Percentiles rank a stretch among this genome's conserved stretches.
Evolutionary conservation across 2,329 filamentous ascomycete genomes (phyloP).

Genomic region (Emericellopsis atlantica): DNA sequence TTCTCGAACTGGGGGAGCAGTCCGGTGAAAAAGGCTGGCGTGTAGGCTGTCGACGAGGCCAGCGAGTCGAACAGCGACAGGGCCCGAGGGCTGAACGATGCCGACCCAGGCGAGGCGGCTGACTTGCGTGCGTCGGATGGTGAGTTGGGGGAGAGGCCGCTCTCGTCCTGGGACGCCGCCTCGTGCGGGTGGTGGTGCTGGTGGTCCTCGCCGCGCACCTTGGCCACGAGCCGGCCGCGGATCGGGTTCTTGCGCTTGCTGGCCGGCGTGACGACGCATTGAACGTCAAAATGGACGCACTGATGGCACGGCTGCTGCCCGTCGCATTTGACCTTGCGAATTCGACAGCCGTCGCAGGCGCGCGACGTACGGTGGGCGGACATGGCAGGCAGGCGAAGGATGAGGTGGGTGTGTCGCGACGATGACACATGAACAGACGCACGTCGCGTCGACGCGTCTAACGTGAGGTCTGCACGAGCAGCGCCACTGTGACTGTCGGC

Average conservation of each 20-base stretch:
- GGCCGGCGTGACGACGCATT: constrained; percentile 17
- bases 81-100: not conserved
- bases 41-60: constrained; percentile 7
- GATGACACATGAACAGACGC: no score
- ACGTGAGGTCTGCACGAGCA: no score
- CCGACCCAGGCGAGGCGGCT: not conserved
- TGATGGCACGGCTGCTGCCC: constrained; percentile 9
- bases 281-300: constrained; percentile 19
- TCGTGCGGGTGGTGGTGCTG: not conserved
- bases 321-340: constrained; percentile 5
- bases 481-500: no score
- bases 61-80: constrained; percentile 1
- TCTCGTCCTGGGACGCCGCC: not conserved
- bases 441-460: no score
- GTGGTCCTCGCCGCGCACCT: constrained; percentile 14
- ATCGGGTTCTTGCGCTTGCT: constrained; percentile 15
- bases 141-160: not conserved
- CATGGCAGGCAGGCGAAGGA: no score
- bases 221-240: constrained; percentile 19
- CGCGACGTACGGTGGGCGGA: not conserved
- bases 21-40: constrained; percentile 16
- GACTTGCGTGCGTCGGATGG: not conserved
- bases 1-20: constrained; percentile 19
- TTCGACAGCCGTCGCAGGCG: constrained; percentile 4
- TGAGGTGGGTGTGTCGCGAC: no score